These are phyloP conservation scores for Zea luxurians DNA, from an alignment of 176 grass and related monocot genomes.

Conservation along the genomic window DNA sequence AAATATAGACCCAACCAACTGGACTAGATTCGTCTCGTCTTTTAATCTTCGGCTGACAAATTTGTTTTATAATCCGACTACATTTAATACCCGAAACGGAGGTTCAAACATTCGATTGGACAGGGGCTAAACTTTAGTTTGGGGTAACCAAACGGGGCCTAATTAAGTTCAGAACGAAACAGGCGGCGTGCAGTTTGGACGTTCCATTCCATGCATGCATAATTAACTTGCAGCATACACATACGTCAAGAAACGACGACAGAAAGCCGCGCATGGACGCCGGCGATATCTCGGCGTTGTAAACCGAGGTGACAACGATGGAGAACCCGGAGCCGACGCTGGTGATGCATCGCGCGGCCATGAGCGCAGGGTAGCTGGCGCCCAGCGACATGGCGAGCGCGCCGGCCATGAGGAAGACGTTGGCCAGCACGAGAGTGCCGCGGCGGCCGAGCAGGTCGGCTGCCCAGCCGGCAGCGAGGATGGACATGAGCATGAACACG, in stretches of 20 bases:
- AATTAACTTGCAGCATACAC: background rate
- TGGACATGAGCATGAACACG: slow-evolving; percentile 36
- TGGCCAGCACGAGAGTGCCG: slow-evolving; percentile 39
- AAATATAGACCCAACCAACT: too few relatives aligned
- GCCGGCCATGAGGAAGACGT: slow-evolving; percentile 44
- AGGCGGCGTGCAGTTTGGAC: too few relatives aligned
- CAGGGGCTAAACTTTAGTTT: too few relatives aligned
- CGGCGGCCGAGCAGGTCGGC: slow-evolving; percentile 34
- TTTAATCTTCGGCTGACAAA: too few relatives aligned
- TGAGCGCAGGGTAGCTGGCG: slow-evolving; percentile 35
- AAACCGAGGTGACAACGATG: slow-evolving; percentile 31
- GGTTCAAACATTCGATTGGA: too few relatives aligned
- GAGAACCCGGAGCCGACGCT: slow-evolving; percentile 40
- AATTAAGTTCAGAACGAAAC: too few relatives aligned
- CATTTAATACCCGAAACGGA: too few relatives aligned
- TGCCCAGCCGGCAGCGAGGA: slow-evolving; percentile 45
- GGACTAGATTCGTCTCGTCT: too few relatives aligned
- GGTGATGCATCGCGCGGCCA: slow-evolving; percentile 44
- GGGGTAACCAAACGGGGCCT: too few relatives aligned
- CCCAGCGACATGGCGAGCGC: slow-evolving; percentile 46
- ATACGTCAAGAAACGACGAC: background rate
- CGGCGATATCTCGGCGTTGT: slow-evolving; percentile 54
- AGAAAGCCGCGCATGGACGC: slow-evolving; percentile 41
- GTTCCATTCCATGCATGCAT: too few relatives aligned
- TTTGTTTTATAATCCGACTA: too few relatives aligned